Evolutionary conservation across 176 grass and related monocot genomes (phyloP).

Genomic region (Oryza meyeriana): DNA sequence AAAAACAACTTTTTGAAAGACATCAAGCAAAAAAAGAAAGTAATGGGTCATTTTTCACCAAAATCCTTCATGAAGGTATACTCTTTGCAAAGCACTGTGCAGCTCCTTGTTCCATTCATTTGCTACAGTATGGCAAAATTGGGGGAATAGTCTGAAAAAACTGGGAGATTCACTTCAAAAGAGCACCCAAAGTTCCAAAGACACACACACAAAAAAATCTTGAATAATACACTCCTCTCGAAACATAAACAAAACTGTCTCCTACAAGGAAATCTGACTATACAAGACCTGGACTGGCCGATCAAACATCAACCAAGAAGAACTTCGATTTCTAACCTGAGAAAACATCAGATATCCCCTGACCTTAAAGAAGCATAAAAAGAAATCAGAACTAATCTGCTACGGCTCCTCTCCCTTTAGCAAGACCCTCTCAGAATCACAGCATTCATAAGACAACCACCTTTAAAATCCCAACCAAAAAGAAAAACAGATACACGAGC

Average conservation of each 20-base stretch:
- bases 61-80: not conserved
- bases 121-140: not conserved
- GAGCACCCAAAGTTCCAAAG: not conserved
- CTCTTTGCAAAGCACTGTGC: not conserved
- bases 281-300: not conserved
- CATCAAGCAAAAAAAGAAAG: not conserved
- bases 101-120: not conserved
- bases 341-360: not conserved
- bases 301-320: not conserved
- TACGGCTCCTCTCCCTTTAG: not conserved
- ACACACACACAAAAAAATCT: not conserved
- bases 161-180: not conserved
- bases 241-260: not conserved
- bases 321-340: not conserved
- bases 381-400: not conserved
- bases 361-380: not conserved
- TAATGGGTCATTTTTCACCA: not conserved
- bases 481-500: not conserved
- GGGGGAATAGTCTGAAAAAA: not conserved
- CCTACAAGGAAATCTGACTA: not conserved
- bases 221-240: not conserved
- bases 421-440: not conserved
- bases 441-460: not conserved
- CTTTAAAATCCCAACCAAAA: not conserved
- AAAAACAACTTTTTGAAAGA: not conserved